Percentiles rank a stretch among this genome's conserved stretches.
These are phyloP conservation scores for Vigna trinervia DNA, from an alignment of 306 rosid species.

Conservation along the genomic window DNA sequence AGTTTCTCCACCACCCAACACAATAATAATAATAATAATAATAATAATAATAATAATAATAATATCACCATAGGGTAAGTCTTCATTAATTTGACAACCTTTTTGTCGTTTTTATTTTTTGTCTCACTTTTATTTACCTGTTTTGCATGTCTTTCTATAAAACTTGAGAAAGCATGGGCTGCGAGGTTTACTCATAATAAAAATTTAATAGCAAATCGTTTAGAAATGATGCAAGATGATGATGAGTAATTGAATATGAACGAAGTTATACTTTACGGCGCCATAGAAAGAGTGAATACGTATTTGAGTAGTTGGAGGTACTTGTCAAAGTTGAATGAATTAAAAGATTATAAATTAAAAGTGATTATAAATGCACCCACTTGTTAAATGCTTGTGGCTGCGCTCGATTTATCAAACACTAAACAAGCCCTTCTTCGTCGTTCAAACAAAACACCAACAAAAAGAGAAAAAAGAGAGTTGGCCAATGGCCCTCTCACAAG, in stretches of 20 bases:
- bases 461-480: background rate
- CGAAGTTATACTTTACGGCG: background rate
- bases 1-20: background rate
- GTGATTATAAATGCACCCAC: background rate
- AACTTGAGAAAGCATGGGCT: background rate
- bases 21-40: background rate
- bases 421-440: slow-evolving; percentile 4
- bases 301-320: slow-evolving; percentile 1
- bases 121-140: background rate
- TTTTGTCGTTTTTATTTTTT: background rate
- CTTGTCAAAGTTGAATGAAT: background rate
- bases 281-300: background rate
- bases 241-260: background rate
- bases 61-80: background rate
- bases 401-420: background rate
- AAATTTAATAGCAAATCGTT: background rate
- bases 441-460: slow-evolving; percentile 13
- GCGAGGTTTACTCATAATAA: background rate
- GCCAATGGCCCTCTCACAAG: slow-evolving; percentile 14
- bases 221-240: background rate
- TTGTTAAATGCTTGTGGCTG: slow-evolving; percentile 21
- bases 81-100: background rate
- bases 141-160: background rate
- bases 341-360: background rate
- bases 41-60: background rate